Percentiles rank a stretch among this genome's conserved stretches.
These are phyloP conservation scores for Diaporthe australafricana DNA, from an alignment of 2,329 filamentous ascomycete species.

Conservation along the genomic window DNA sequence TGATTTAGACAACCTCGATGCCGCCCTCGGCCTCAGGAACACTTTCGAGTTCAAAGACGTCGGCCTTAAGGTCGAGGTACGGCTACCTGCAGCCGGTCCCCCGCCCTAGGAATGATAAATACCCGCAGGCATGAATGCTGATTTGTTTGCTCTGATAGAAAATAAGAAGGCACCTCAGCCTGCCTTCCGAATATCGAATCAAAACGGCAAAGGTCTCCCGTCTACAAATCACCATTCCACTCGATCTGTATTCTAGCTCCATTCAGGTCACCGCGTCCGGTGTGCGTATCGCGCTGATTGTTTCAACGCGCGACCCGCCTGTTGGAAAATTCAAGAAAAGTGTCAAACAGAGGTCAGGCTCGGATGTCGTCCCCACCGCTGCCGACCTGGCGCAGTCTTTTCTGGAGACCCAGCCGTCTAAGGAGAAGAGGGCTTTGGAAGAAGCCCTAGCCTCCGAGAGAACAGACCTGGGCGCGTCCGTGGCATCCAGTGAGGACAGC, in stretches of 20 bases:
- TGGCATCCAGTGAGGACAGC: constrained; percentile 68
- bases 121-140: neutral
- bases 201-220: constrained; percentile 79
- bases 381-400: constrained; percentile 83
- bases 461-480: constrained; percentile 71
- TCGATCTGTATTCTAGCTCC: constrained; percentile 87
- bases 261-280: constrained; percentile 87
- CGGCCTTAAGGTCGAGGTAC: constrained; percentile 81
- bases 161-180: constrained; percentile 78
- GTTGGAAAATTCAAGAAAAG: constrained; percentile 44
- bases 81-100: constrained; percentile 41
- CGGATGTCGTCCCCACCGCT: constrained; percentile 70
- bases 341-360: constrained; percentile 42
- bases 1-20: constrained; percentile 86
- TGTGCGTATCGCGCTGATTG: constrained; percentile 76
- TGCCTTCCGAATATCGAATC: constrained; percentile 79
- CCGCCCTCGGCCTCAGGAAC: constrained; percentile 84
- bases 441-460: constrained; percentile 74
- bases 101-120: neutral
- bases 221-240: constrained; percentile 84
- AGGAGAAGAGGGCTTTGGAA: constrained; percentile 76
- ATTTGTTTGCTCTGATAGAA: constrained; percentile 66
- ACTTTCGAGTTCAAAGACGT: constrained; percentile 90
- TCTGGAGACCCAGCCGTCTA: constrained; percentile 75
- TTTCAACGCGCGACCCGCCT: constrained; percentile 56